Evolutionary conservation across 257 asterid species (phyloP), one percentile per base, ranked within the genome.

Genomic region (Rubia yunnanensis): DNA sequence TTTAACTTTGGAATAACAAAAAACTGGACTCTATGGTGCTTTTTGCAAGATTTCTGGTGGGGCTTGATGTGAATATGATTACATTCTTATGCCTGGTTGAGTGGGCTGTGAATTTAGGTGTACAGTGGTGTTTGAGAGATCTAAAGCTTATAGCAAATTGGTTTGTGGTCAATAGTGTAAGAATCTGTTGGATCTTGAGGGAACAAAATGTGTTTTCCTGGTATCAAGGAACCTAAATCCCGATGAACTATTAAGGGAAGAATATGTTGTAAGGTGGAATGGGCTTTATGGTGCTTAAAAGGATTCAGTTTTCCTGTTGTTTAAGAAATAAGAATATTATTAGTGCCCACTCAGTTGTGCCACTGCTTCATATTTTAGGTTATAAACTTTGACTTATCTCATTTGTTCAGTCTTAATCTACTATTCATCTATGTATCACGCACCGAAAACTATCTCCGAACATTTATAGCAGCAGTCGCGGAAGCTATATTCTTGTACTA

Each of bases 401-500:
- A 54, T 23, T 54, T 13, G 6, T 15, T 44, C 5, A 44, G 52
- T n/a, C 20, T 39, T 11, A 39, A 39, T 10, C 48, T 39, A 10
- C 22, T 44, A 44, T 17, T n/a, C n/a, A n/a, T n/a, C n/a, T n/a
- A n/a, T n/a, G n/a, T n/a, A n/a, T n/a, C n/a, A n/a, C n/a, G n/a
- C n/a, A n/a, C n/a, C n/a, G n/a, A n/a, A n/a, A n/a, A n/a, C n/a
- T n/a, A n/a, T n/a, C n/a, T n/a, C n/a, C n/a, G n/a, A n/a, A n/a
- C n/a, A n/a, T n/a, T n/a, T n/a, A n/a, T n/a, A n/a, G n/a, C n/a
- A n/a, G n/a, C n/a, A n/a, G n/a, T n/a, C n/a, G 4, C 28, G 34
- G 46, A 59, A 7, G 15, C 23, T 58, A 23, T 20, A 23, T 35
- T 32, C 23, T 70, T 67, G 60, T 23, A 62, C 74, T 77, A 60